Evolutionary conservation across 345 rosid species (phyloP), one percentile per base, ranked within the genome.

Genomic region (Gossypium raimondii): DNA sequence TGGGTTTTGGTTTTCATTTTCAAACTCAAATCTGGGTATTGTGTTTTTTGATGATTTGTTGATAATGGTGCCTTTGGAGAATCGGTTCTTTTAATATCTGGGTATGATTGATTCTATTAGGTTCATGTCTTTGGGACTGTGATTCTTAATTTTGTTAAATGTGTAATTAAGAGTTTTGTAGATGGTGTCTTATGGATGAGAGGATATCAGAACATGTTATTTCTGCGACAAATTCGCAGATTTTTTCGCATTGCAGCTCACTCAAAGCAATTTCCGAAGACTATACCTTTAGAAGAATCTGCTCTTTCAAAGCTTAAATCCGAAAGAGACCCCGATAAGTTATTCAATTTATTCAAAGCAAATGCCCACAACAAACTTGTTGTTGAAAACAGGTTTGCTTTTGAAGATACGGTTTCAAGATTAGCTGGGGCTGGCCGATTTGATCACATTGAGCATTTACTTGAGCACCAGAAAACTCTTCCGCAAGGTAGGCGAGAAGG

Each of bases 401-500:
- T 92, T 75, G 95, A 90, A 77, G 95, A 92, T 65, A 92, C 92
- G 0, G 84, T 92, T 68, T 85, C 86, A 77, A 79, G 93, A 58
- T 83, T 92, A 76, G 90, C 90, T n/a, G 93, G 92, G 11, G 92
- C 93, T 25, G 74, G 82, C 22, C 79, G 93, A 53, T 78, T 89
- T 77, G 97, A 89, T 85, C 87, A 77, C 83, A 86, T 92, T 1
- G 92, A 89, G 81, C 79, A 86, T 55, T 79, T 92, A 69, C 96
- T 92, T 76, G 97, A 92, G 87, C 93, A 92, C 24, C 97, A 92
- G 65, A 92, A 90, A 89, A 77, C 83, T 53, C 91, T 92, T 78
- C 86, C 84, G 0, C 97, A 92, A 75, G 93, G 97, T 51, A 85
- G 92, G 68, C 96, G 97, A 1, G 93, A 92, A 78, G 97, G 96